A percentile compares a stretch with the other conserved stretches of the same genome.
Conservation (phyloP, 2,329 filamentous ascomycete genomes). For the Aspergillus quadricinctus region DNA sequence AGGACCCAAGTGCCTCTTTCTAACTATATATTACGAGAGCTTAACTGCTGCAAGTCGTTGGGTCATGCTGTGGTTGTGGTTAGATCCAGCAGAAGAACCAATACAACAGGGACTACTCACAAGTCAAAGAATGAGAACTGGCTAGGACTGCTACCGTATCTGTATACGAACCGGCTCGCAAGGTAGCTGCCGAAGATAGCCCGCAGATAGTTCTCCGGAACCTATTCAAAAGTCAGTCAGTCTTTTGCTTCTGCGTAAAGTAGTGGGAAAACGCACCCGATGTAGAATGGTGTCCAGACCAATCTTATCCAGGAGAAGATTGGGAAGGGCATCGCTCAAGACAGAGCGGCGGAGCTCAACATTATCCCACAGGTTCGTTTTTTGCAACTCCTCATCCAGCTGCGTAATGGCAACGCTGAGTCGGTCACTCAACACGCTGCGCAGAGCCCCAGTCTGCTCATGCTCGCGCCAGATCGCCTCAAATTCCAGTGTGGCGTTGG, state of each 20-base stretch:
- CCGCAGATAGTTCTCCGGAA: conserved; percentile 86
- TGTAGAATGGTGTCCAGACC: conserved; percentile 82
- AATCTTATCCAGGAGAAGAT: conserved; percentile 80
- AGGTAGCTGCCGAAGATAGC: conserved; percentile 96
- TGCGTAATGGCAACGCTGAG: conserved; percentile 92
- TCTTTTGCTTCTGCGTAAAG: neutral
- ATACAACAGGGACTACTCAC: conserved; percentile 53
- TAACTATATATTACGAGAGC: conserved; percentile 18
- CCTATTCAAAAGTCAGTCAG: conserved; percentile 40
- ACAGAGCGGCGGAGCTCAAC: conserved; percentile 71
- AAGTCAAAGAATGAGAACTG: conserved; percentile 99
- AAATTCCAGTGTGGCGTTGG: conserved; percentile 90
- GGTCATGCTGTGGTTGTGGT: conserved; percentile 30
- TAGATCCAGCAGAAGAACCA: neutral
- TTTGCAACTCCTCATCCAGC: conserved; percentile 92
- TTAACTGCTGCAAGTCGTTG: conserved; percentile 30
- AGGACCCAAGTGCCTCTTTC: conserved; percentile 5
- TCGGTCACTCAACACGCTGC: conserved; percentile 86
- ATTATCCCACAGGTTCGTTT: conserved; percentile 87
- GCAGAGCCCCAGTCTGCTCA: conserved; percentile 70
- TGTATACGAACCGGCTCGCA: conserved; percentile 92
- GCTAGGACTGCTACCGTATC: conserved; percentile 85
- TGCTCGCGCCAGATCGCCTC: conserved; percentile 98
- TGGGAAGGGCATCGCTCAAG: conserved; percentile 78
- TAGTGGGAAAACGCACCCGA: conserved; percentile 53